These are phyloP conservation scores for Trametes sanguinea DNA, from an alignment of 768 basidiomycete genomes.

Conservation along the genomic window DNA sequence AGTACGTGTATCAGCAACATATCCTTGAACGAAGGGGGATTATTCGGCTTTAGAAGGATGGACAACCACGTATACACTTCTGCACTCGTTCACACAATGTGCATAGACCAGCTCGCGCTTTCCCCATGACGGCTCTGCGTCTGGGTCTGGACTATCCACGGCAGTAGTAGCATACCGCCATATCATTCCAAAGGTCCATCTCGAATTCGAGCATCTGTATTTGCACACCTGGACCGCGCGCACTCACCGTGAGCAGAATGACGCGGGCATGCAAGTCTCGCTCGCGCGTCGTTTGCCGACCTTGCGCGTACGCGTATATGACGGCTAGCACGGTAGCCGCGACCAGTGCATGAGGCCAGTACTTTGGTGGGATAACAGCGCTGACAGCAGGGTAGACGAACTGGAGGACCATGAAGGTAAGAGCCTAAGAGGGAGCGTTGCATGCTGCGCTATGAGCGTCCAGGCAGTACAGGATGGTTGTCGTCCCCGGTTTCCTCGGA, in stretches of 20 bases:
- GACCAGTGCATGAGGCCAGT: slow-evolving; percentile 55
- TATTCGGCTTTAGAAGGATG: too few relatives aligned
- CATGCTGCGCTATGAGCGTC: neutral
- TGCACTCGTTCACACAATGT: too few relatives aligned
- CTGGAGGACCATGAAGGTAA: slow-evolving; percentile 53
- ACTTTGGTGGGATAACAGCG: slow-evolving; percentile 54
- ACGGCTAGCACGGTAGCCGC: slow-evolving; percentile 47
- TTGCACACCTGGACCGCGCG: neutral
- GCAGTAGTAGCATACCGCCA: too few relatives aligned
- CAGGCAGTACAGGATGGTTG: neutral
- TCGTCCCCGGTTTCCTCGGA: slow-evolving; percentile 7
- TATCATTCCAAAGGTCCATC: neutral
- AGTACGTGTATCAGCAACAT: slow-evolving; percentile 8
- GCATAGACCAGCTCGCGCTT: too few relatives aligned
- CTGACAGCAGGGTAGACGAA: slow-evolving; percentile 43
- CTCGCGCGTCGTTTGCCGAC: slow-evolving; percentile 69
- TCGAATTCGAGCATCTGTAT: neutral
- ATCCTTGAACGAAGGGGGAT: too few relatives aligned
- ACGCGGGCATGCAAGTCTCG: slow-evolving; percentile 73
- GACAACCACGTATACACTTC: too few relatives aligned
- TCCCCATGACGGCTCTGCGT: too few relatives aligned
- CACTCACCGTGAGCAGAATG: slow-evolving; percentile 67
- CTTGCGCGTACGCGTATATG: slow-evolving; percentile 64
- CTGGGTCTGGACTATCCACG: too few relatives aligned
- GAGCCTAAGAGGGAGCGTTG: neutral